Percentiles rank a stretch among this genome's conserved stretches.
phyloP scores from a whole-genome alignment of 2,329 filamentous ascomycete genomes.

The Malbranchea cinnamomea region DNA sequence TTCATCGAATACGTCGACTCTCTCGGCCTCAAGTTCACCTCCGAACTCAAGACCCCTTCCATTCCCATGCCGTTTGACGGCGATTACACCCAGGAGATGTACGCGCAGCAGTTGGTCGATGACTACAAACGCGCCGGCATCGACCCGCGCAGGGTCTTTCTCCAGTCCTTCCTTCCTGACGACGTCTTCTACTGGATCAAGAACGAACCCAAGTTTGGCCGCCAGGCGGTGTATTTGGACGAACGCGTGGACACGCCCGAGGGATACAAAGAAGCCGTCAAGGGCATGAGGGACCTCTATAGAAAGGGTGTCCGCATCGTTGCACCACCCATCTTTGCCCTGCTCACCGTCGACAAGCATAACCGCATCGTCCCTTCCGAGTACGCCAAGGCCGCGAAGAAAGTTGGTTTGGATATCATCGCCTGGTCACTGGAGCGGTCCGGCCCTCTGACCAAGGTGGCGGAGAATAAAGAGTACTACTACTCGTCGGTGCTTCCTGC shows the following conservation, averaged over 20 bases:
- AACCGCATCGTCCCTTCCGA: conserved; percentile 39
- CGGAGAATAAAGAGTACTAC: conserved; percentile 39
- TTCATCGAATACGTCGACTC: conserved; percentile 46
- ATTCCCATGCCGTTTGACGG: conserved; percentile 56
- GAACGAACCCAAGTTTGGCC: conserved; percentile 44
- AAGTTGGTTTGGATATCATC: conserved; percentile 48
- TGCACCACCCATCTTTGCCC: conserved; percentile 47
- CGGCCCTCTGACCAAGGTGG: conserved; percentile 40
- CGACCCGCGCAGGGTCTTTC: conserved; percentile 39
- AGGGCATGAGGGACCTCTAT: conserved; percentile 41
- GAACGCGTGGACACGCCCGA: conserved; percentile 40
- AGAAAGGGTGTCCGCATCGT: conserved; percentile 46
- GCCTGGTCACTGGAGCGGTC: conserved; percentile 56
- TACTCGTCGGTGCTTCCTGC: conserved; percentile 36
- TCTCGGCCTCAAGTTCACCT: conserved; percentile 47
- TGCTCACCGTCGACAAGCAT: conserved; percentile 37
- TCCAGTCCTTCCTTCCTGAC: conserved; percentile 51
- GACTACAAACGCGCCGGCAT: conserved; percentile 42
- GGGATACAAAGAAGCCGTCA: conserved; percentile 39
- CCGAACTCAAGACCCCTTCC: conserved; percentile 52
- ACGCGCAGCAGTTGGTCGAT: conserved; percentile 50
- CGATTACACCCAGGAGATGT: conserved; percentile 49
- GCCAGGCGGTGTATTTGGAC: conserved; percentile 51
- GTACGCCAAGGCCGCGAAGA: conserved; percentile 47
- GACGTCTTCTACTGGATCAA: conserved; percentile 54